phyloP scores from a whole-genome alignment of 108 stramenopile species.

The Conticribra weissflogii region DNA sequence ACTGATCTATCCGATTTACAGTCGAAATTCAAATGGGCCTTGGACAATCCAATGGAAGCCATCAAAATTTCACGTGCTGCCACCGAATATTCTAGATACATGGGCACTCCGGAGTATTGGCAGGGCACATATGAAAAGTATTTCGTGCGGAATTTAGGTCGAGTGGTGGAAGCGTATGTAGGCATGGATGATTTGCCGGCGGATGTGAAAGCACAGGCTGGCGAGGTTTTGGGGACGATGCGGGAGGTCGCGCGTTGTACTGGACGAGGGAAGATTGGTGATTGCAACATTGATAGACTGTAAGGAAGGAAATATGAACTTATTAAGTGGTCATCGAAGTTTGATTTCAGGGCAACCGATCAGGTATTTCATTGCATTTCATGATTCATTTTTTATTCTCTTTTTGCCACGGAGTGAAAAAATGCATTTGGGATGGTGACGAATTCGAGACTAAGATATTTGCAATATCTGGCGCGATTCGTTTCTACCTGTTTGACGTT shows the following conservation, averaged over 20 bases:
- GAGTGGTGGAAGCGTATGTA: slow-evolving; percentile 1
- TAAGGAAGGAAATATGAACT: too few relatives aligned
- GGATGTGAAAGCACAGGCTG: neutral
- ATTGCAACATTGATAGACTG: neutral
- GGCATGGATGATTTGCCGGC: neutral
- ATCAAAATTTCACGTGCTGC: slow-evolving; percentile 23
- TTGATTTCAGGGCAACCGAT: too few relatives aligned
- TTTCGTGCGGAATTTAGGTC: slow-evolving; percentile 9
- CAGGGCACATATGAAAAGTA: slow-evolving; percentile 20
- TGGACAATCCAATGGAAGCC: slow-evolving; percentile 12
- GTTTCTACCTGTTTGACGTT: too few relatives aligned
- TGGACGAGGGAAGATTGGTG: neutral
- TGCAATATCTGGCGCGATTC: too few relatives aligned
- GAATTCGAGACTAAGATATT: too few relatives aligned
- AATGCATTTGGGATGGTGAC: too few relatives aligned
- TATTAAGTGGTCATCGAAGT: too few relatives aligned
- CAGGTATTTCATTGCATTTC: too few relatives aligned
- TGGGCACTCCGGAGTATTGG: slow-evolving; percentile 7
- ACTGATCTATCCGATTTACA: slow-evolving; percentile 18
- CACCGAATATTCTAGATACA: slow-evolving; percentile 12
- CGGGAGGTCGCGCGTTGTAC: neutral
- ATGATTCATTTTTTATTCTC: too few relatives aligned
- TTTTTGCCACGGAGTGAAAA: too few relatives aligned
- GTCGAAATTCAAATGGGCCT: slow-evolving; percentile 27
- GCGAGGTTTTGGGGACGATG: neutral